Evolutionary conservation across 2,329 filamentous ascomycete genomes (phyloP), one percentile per base, ranked within the genome.

Genomic region (Apiospora aurea): DNA sequence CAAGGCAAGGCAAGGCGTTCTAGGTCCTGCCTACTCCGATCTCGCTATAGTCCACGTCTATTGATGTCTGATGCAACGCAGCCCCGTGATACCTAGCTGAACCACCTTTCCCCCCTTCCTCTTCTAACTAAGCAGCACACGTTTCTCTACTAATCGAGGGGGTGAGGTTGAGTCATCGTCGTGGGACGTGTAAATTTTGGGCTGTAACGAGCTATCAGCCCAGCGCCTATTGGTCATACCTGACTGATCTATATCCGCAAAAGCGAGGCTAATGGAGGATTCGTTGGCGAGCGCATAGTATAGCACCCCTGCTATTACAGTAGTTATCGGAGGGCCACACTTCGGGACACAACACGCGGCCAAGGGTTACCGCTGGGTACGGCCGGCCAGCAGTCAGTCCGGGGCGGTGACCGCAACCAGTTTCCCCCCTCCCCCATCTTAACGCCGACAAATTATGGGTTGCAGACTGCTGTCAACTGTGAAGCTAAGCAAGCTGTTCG

Each of bases 91-190:
- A 44, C 44, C 24, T 38, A 38, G 47, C 21, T 38, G 67, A 47
- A 70, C 69, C 53, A 64, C 69, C 53, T 21, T 61, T 70, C 43
- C n/a, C 2, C n/a, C 21, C 38, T 70, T 57, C n/a, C 2, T 38
- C 21, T 51, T 38, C 67, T 5, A 46, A 49, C 44, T 49, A 49
- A 69, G 21, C 38, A 66, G 61, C 21, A 24, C 41, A 34, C 53
- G 26, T 16, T 34, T 18, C 26, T 61, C 53, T 61, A 38, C 53
- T 64, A 64, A 57, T 49, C 38, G 49, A 70, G 46, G 46, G 46
- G 69, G 29, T 26, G 70, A 53, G 21, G 70, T 71, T 71, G 70
- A 71, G 43, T 71, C 70, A 71, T 71, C 53, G 69, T 71, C 44
- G 57, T 67, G 51, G 69, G 51, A 44, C 69, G 43, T 47, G 47